Conservation (phyloP, 129 eudicot species). For the Centrapalus pauciflorus region DNA sequence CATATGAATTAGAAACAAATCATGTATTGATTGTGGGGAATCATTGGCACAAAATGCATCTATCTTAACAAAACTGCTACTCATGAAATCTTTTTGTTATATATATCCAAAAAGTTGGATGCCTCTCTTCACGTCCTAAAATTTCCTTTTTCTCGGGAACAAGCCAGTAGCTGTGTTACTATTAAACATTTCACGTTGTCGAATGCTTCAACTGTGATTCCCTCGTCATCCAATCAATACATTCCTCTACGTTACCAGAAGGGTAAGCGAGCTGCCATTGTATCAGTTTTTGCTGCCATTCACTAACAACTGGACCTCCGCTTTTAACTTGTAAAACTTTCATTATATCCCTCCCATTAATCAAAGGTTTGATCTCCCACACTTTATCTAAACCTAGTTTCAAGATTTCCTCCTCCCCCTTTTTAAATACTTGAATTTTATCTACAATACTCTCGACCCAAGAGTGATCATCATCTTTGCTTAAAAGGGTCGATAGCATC, state of each 20-base stretch:
- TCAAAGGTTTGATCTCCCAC: conserved; percentile 71
- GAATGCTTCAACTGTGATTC: conserved; percentile 49
- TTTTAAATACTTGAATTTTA: neutral
- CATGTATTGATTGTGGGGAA: neutral
- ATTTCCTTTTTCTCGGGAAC: neutral
- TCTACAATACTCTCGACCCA: conserved; percentile 1
- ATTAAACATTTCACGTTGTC: conserved; percentile 10
- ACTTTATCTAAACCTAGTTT: conserved; percentile 42
- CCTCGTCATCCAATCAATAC: conserved; percentile 68
- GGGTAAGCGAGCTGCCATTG: conserved; percentile 96
- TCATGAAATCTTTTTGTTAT: neutral
- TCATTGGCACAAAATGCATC: neutral
- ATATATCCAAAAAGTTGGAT: too few relatives aligned
- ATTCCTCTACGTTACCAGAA: conserved; percentile 52
- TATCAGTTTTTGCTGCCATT: conserved; percentile 71
- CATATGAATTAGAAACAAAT: too few relatives aligned
- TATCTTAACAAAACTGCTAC: neutral
- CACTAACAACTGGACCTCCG: conserved; percentile 68
- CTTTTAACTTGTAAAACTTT: conserved; percentile 47
- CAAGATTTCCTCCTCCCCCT: conserved; percentile 13
- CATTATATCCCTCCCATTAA: conserved; percentile 78
- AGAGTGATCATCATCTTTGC: conserved; percentile 10
- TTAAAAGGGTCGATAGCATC: conserved; percentile 42
- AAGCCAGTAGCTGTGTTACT: neutral
- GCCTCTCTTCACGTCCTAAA: neutral